Evolutionary conservation across 768 basidiomycete species (phyloP), one percentile per base, ranked within the genome.

Genomic region (Myochromella boudieri): DNA sequence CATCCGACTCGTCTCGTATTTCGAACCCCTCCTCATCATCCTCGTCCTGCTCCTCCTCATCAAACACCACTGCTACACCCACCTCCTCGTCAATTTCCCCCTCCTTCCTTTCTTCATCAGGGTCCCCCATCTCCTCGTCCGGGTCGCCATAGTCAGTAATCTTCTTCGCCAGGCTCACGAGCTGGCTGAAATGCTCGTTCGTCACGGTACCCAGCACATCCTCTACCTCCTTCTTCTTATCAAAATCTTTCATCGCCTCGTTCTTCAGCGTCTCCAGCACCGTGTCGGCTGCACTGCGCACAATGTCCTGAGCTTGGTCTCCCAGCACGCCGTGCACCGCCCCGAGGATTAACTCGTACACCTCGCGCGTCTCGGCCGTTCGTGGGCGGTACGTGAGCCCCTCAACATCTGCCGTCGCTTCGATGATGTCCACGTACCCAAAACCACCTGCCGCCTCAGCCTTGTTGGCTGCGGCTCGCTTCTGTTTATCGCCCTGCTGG

Each of bases 21-120:
- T 97, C 95, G 55, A 76, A 97, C 1, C 85, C 88, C 54, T 90
- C 91, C 0, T 90, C 91, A 15, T 95, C 91, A 2, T 95, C 93
- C 3, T 90, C 92, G 18, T 97, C 94, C 58, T 92, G 85, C 54
- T 97, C 95, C 48, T 98, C 97, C 60, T 97, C 95, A 54, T 97
- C 95, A 49, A 98, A 97, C 4, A 97, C 87, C 6, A 99, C 95
- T 0, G 95, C 95, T 1, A 99, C 95, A n/a, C 95, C 95, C 34
- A 90, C 84, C 57, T 95, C 94, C 49, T 94, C 94, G 54, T 97
- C 95, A 57, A 97, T 93, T 66, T 88, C 92, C 2, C 83, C 90
- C 47, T 90, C 91, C 64, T 87, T 85, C 37, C 78, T 73, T 61
- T 91, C 92, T 67, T 77, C 74, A 55, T 91, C 91, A 0, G 87